These are phyloP conservation scores for Apophysomyces ossiformis DNA, from an alignment of 371 early-diverging fungal genomes.

Conservation along the genomic window DNA sequence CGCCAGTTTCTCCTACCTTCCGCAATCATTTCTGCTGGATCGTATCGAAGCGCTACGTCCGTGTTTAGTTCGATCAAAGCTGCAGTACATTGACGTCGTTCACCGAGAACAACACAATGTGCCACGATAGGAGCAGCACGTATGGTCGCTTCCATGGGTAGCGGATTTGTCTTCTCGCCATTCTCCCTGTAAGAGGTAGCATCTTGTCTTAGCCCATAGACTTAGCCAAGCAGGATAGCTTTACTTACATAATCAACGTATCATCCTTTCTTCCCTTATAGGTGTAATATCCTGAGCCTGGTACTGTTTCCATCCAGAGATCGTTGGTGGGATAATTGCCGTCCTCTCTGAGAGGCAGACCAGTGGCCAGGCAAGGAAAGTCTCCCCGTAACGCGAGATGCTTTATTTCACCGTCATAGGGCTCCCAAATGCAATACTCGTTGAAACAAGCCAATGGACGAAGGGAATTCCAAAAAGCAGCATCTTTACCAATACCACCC, in stretches of 20 bases:
- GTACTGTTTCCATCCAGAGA: conserved; percentile 23
- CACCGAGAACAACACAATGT: conserved; percentile 32
- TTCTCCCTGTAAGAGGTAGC: conserved; percentile 26
- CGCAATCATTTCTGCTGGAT: conserved; percentile 18
- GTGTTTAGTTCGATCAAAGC: conserved; percentile 32
- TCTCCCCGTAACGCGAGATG: conserved; percentile 21
- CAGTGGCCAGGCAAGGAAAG: conserved; percentile 22
- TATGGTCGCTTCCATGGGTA: conserved; percentile 41
- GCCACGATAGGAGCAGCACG: conserved; percentile 23
- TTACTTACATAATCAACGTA: conserved; percentile 34
- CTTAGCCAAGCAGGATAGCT: too few relatives aligned
- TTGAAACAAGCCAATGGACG: background rate
- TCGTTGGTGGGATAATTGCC: conserved; percentile 43
- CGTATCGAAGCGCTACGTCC: conserved; percentile 17
- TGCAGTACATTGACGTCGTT: conserved; percentile 31
- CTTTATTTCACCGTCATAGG: conserved; percentile 10
- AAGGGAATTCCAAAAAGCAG: conserved; percentile 12
- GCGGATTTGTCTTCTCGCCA: conserved; percentile 50
- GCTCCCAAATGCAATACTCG: conserved; percentile 15
- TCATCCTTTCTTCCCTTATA: conserved; percentile 42
- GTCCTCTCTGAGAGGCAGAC: conserved; percentile 26
- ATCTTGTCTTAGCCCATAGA: background rate
- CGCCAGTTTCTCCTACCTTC: conserved; percentile 9
- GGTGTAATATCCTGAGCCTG: conserved; percentile 19
- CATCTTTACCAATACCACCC: background rate